Evolutionary conservation across 148 eudicot genomes (phyloP).

Genomic region (Camellia japonica): DNA sequence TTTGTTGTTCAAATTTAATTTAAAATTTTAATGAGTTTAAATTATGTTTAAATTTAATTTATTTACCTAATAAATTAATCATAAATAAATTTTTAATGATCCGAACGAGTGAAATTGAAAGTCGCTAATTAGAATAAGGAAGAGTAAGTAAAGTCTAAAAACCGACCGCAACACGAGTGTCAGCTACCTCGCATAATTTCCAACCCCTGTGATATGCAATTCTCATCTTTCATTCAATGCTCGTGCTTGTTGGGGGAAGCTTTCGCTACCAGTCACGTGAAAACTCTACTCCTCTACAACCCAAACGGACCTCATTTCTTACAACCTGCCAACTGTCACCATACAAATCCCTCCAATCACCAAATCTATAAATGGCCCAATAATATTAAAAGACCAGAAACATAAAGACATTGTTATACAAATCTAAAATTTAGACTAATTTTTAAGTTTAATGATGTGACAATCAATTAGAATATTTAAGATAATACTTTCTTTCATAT

Average conservation of each 20-base stretch:
- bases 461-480: no score
- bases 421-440: no score
- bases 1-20: no score
- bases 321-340: neutral
- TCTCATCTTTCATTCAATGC: constrained; percentile 15
- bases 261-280: neutral
- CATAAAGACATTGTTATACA: no score
- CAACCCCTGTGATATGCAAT: neutral
- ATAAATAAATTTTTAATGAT: no score
- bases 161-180: neutral
- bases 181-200: neutral
- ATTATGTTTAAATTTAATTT: no score
- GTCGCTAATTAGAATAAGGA: neutral
- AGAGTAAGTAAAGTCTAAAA: neutral
- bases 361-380: neutral
- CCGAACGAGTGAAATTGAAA: neutral
- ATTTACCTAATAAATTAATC: no score
- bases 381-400: no score
- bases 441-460: no score
- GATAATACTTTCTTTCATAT: no score
- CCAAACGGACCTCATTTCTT: no score
- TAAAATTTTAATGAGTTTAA: no score
- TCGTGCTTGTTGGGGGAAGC: neutral
- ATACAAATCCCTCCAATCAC: neutral
- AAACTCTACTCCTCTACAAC: neutral